Evolutionary conservation across 768 basidiomycete species (phyloP), one percentile per base, ranked within the genome.

Genomic region (Hericium alpestre): DNA sequence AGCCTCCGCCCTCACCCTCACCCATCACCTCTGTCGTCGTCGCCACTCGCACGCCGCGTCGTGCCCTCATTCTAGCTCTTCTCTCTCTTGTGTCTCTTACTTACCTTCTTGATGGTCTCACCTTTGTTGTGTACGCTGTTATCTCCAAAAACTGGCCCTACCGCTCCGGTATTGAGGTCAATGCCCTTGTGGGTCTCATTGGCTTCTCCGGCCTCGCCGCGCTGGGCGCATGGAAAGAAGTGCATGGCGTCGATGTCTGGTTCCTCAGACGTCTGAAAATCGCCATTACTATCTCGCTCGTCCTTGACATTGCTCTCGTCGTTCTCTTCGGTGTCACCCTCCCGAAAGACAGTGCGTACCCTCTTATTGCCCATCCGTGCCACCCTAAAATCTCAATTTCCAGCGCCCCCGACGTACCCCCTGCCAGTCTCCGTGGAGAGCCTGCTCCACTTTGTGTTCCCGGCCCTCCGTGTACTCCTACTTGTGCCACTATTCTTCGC

Each of bases 1-100:
- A 73, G 8, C 65, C 72, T 7, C 79, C 78, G 1, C 65, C 62
- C 8, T 70, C 73, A 18, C 69, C 78, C 38, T 86, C 84, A 46
- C 82, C 81, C 62, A 90, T 92, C 66, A 88, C 83, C 40, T 72
- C 84, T 54, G 88, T 92, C 68, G 81, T 91, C 70, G 81, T 90
- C 66, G 79, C 84, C 56, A 79, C 77, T 56, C 75, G 79, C 58
- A 75, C 84, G 54, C 92, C 93, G 43, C 85, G 93, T 66, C 82
- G 87, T 58, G 78, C 79, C 43, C 70, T 84, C 58, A 92, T 97
- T 66, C 76, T 93, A 50, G 68, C 77, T 46, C 73, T 90, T 59
- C 76, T 94, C 50, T 80, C 86, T 52, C 72, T 93, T 54, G 67
- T 78, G 22, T 79, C 87, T n/a, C 68, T 86, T 53, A 83, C 86